Evolutionary conservation across 331 rosid genomes (phyloP), one percentile per base, ranked within the genome.

Genomic region (Telfairia occidentalis): DNA sequence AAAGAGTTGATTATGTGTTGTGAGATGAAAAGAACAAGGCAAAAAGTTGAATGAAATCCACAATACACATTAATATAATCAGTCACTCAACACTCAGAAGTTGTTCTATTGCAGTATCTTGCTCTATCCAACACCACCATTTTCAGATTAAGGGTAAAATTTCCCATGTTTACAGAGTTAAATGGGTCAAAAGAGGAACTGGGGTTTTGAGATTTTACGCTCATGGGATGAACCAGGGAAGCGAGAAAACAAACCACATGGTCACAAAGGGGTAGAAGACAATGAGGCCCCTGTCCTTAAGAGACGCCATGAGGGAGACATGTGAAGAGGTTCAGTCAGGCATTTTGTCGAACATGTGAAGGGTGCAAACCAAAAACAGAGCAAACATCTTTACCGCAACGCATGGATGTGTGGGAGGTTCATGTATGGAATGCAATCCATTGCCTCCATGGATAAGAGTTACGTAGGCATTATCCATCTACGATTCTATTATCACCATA

Each of bases 281-380:
- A 65, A 7, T 10, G 19, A 66, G 73, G 73, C 53, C 53, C 73
- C 19, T 9, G n/a, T 2, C 21, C 32, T 12, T 2, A 48, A 3
- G 23, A 26, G 59, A 46, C 15, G 40, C 75, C 75, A 70, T 28
- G 75, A 70, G 75, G 75, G 75, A 70, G 18, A 48, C 75, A 70
- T 7, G 21, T 3, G 40, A 45, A 28, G 57, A 16, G 15, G 40
- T 70, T 70, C 18, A 8, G 75, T 70, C 75, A 70, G 75, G 38
- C 38, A 45, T 70, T 70, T 70, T 70, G 75, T 70, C 75, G 57
- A 70, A 70, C 75, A 70, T 70, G 75, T 70, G 75, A 28, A 24
- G 35, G 75, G 42, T 9, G 16, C 58, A 28, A 23, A 45, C 8
- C 38, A 26, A 43, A 69, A 40, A 60, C 42, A 60, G 28, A 35